Evolutionary conservation across 2,329 filamentous ascomycete genomes (phyloP).

Genomic region (Fusarium nurragi): DNA sequence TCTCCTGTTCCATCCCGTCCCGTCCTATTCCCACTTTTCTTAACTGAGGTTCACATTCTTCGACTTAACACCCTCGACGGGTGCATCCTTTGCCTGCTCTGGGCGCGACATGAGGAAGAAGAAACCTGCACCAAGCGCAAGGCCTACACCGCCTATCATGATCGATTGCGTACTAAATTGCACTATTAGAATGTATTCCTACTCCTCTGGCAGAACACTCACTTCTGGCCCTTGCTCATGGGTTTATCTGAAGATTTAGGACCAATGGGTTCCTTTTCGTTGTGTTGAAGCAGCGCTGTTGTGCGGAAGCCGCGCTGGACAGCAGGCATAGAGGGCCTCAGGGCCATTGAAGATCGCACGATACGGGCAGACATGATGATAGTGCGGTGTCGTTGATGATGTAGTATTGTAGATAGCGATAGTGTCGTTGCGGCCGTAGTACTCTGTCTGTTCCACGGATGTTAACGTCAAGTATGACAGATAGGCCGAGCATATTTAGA

Average conservation of each 20-base stretch:
- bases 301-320: slow-evolving; percentile 16
- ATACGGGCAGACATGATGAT: slow-evolving; percentile 30
- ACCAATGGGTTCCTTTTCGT: slow-evolving; percentile 12
- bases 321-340: slow-evolving; percentile 16
- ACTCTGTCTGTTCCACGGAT: neutral
- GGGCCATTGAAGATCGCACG: slow-evolving; percentile 18
- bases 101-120: slow-evolving; percentile 25
- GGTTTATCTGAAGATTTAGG: slow-evolving; percentile 2
- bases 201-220: neutral
- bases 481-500: neutral
- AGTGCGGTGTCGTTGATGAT: neutral
- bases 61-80: neutral
- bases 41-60: neutral
- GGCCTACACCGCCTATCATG: slow-evolving; percentile 20
- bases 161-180: slow-evolving; percentile 14
- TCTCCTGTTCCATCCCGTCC: neutral
- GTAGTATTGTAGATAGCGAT: too few species aligned
- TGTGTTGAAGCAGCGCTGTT: neutral
- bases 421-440: neutral
- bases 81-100: slow-evolving; percentile 17
- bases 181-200: neutral
- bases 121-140: slow-evolving; percentile 29
- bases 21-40: neutral
- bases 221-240: neutral
- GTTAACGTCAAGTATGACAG: neutral